Evolutionary conservation across 108 stramenopile genomes (phyloP), one percentile per base, ranked within the genome.

Genomic region (Nitzschia palea): DNA sequence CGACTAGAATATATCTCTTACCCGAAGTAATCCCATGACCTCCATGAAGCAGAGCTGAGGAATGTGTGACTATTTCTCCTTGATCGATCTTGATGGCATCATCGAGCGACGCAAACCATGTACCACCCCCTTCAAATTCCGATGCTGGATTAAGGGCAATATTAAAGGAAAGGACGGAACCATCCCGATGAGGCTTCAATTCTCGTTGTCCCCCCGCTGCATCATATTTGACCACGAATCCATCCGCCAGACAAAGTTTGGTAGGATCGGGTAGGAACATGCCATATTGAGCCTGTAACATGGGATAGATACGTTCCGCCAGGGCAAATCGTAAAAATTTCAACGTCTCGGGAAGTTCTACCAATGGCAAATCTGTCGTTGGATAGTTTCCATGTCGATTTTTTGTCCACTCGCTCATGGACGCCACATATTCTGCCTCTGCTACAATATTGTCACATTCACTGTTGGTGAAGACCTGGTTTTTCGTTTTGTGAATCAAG

Each of bases 211-310:
- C 82, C 26, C 72, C 76, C 4, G 35, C 55, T 1, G 79, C 86
- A 63, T 85, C 83, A 65, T 95, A 95, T 35, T 86, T 86, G 62
- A 95, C 90, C n/a, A 95, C 64, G 58, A 95, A 95, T 32, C 90
- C 88, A 81, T 95, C 93, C 25, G 84, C 82, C 23, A 94, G 67
- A 14, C 77, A 58, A 8, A 81, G 55, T 61, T 70, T 78, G 29
- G 45, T 44, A 42, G 70, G 44, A 58, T 71, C 75, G 1, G 84
- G 84, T 37, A 85, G 40, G 40, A 61, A 71, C n/a, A 62, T 45
- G 0, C 76, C 69, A 61, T 81, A 82, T 54, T 82, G 80, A n/a
- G 31, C 40, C 26, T 52, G 17, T 42, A 85, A 18, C 44, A 82
- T 40, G 18, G 84, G 81, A 62, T 80, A 79, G 25, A 85, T 68